These are phyloP conservation scores for Groenewaldozyma tartarivorans DNA, from an alignment of 805 yeast genomes.

Conservation along the genomic window DNA sequence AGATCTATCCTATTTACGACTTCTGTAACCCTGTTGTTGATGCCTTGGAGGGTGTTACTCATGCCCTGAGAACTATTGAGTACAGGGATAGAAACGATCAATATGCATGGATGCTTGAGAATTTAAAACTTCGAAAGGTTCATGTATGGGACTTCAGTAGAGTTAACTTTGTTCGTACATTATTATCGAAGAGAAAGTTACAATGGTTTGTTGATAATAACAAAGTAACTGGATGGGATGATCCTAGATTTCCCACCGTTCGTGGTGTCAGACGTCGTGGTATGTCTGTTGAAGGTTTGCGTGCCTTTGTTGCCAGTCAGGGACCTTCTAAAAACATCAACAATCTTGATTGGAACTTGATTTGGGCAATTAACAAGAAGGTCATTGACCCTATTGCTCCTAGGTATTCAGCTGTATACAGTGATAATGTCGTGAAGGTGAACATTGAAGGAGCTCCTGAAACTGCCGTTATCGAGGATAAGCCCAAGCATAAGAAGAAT, in stretches of 20 bases:
- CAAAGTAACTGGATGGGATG: slow-evolving; percentile 92
- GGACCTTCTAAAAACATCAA: slow-evolving; percentile 97
- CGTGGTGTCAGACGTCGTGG: slow-evolving; percentile 99
- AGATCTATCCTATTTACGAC: slow-evolving; percentile 96
- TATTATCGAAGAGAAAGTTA: slow-evolving; percentile 91
- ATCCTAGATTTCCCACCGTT: slow-evolving; percentile 98
- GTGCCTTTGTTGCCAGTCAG: slow-evolving; percentile 86
- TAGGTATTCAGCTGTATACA: slow-evolving; percentile 76
- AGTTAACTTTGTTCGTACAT: slow-evolving; percentile 91
- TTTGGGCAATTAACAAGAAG: slow-evolving; percentile 97
- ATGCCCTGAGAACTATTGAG: slow-evolving; percentile 95
- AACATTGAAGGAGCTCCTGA: slow-evolving; percentile 56
- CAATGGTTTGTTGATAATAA: slow-evolving; percentile 98
- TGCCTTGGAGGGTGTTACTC: slow-evolving; percentile 93
- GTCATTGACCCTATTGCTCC: slow-evolving; percentile 96
- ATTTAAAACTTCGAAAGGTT: slow-evolving; percentile 78
- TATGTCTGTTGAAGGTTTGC: slow-evolving; percentile 96
- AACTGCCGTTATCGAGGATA: slow-evolving; percentile 52
- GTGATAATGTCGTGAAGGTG: slow-evolving; percentile 58
- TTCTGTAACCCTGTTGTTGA: slow-evolving; percentile 98
- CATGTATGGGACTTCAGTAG: slow-evolving; percentile 98
- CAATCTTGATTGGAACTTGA: slow-evolving; percentile 93
- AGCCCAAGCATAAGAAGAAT: slow-evolving; percentile 92
- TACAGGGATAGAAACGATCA: slow-evolving; percentile 98
- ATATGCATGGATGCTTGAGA: slow-evolving; percentile 89